Percentiles rank a stretch among this genome's conserved stretches.
Evolutionary conservation across 2,329 filamentous ascomycete species (phyloP).

Genomic region (Xylaria sp.): DNA sequence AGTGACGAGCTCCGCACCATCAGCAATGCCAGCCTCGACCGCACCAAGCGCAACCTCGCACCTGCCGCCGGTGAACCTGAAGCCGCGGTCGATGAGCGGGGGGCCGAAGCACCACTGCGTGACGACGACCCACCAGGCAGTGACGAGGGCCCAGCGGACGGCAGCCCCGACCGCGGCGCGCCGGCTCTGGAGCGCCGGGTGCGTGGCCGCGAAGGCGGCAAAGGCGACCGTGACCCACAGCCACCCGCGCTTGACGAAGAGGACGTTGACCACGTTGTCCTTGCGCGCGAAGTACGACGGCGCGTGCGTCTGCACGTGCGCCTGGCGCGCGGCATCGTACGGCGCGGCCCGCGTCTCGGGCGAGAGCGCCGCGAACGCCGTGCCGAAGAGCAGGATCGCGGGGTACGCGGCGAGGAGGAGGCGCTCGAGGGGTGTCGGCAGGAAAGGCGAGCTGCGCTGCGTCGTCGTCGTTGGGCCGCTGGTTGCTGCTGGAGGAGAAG

Average conservation of each 20-base stretch:
- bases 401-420: constrained; percentile 75
- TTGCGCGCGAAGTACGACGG: constrained; percentile 94
- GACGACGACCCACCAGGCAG: constrained; percentile 79
- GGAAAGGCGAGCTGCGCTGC: constrained; percentile 60
- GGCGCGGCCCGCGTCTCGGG: constrained; percentile 69
- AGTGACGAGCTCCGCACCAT: constrained; percentile 64
- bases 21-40: constrained; percentile 51
- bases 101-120: constrained; percentile 98
- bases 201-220: constrained; percentile 69
- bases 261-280: constrained; percentile 86
- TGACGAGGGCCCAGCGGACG: constrained; percentile 73
- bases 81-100: constrained; percentile 85
- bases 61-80: constrained; percentile 83
- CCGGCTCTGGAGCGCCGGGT: constrained; percentile 56
- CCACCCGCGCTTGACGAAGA: constrained; percentile 97
- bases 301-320: constrained; percentile 61
- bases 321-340: constrained; percentile 67
- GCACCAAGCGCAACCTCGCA: constrained; percentile 68
- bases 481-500: too few relatives aligned
- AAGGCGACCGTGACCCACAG: constrained; percentile 84
- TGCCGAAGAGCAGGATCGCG: constrained; percentile 76
- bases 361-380: constrained; percentile 78
- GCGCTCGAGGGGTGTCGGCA: constrained; percentile 73
- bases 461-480: constrained; percentile 19
- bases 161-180: constrained; percentile 59